Evolutionary conservation across 257 asterid genomes (phyloP).

Genomic region (Solanum dulcamara): DNA sequence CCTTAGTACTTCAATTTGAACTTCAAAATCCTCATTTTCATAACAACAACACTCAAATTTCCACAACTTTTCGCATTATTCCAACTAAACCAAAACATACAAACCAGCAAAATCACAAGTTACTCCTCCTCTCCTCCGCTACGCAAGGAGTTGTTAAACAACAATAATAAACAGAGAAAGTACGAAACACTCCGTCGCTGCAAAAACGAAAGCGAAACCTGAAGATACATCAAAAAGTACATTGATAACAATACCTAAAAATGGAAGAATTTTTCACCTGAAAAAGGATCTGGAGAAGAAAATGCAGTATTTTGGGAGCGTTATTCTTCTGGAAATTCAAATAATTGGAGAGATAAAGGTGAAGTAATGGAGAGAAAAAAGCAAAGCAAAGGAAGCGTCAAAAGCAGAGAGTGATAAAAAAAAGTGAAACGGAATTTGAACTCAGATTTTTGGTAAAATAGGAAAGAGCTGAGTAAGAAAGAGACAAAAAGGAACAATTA

Average conservation of each 20-base stretch:
- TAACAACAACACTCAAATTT: not conserved
- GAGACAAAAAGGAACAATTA: not conserved
- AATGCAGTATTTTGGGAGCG: not conserved
- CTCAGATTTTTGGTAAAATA: not conserved
- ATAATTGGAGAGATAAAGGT: not conserved
- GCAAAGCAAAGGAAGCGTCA: not conserved
- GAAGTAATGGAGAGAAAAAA: not conserved
- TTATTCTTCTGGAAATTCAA: not conserved
- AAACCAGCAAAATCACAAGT: not conserved
- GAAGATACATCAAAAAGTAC: not conserved
- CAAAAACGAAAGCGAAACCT: not conserved
- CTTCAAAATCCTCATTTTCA: not conserved
- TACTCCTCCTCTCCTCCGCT: not conserved
- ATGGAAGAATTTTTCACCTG: not conserved
- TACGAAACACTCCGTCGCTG: not conserved
- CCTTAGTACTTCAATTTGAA: not conserved
- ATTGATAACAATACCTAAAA: not conserved
- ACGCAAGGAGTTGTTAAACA: not conserved
- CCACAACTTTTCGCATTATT: not conserved
- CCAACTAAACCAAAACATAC: not conserved
- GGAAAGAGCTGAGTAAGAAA: not conserved
- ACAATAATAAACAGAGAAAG: not conserved
- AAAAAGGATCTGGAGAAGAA: not conserved
- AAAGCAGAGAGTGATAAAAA: not conserved
- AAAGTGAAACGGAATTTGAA: not conserved